Evolutionary conservation across 192 early-diverging fungal genomes (phyloP).

Genomic region (Mortierella claussenii): DNA sequence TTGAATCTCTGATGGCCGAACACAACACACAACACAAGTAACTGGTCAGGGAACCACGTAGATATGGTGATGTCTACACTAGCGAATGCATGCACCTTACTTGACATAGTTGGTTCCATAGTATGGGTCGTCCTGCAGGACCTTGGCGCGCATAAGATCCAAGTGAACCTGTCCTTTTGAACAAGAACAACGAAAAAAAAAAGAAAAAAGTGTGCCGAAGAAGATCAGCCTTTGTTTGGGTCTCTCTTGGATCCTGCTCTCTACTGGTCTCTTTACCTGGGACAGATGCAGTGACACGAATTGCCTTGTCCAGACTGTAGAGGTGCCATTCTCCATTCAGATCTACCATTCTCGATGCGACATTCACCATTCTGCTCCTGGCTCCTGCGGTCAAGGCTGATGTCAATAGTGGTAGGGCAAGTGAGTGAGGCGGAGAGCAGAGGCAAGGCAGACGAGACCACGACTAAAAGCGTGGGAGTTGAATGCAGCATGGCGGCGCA

Average conservation of each 20-base stretch:
- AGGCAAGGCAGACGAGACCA: too few relatives aligned
- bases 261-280: constrained; percentile 16
- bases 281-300: constrained; percentile 7
- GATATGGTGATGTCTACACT: neutral
- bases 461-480: too few relatives aligned
- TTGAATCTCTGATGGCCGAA: constrained; percentile 31
- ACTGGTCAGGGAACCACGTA: too few relatives aligned
- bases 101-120: constrained; percentile 46
- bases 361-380: neutral
- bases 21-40: too few relatives aligned
- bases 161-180: constrained; percentile 37
- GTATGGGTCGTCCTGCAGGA: constrained; percentile 24
- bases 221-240: too few relatives aligned
- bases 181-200: neutral
- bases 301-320: constrained; percentile 2
- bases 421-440: too few relatives aligned
- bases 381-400: too few relatives aligned
- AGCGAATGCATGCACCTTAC: constrained; percentile 10
- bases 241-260: too few relatives aligned
- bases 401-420: too few relatives aligned
- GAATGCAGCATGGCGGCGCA: too few relatives aligned
- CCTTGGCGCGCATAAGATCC: constrained; percentile 26
- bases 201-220: neutral
- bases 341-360: neutral
- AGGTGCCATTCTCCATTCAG: constrained; percentile 36